Conservation (phyloP, 2,329 filamentous ascomycete genomes). For the Fusarium tupiense region DNA sequence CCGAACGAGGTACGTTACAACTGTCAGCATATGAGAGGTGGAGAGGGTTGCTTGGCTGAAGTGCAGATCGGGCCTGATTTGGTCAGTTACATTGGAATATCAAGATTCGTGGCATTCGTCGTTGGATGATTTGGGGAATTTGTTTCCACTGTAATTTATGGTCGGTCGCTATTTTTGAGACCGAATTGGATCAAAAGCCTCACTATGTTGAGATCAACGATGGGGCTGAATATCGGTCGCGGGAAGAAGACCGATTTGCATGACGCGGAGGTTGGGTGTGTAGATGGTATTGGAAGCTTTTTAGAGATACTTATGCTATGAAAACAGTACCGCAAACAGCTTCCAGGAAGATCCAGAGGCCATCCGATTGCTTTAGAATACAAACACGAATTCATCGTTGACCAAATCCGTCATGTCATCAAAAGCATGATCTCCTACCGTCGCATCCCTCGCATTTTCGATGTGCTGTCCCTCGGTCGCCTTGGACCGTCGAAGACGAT, state of each 20-base stretch:
- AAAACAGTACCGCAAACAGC: not conserved
- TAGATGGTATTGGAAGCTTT: accelerated
- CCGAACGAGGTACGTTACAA: constrained; percentile 5
- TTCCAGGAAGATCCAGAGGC: accelerated
- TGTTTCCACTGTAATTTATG: constrained; percentile 3
- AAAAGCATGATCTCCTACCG: constrained; percentile 18
- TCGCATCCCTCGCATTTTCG: not conserved
- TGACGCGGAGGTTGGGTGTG: not conserved
- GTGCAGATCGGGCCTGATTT: constrained; percentile 18
- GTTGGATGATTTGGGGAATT: not conserved
- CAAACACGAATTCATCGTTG: constrained; percentile 36
- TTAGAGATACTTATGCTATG: too few species aligned
- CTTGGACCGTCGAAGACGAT: constrained; percentile 50
- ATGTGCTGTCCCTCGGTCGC: not conserved
- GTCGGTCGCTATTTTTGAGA: not conserved
- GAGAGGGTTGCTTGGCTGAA: constrained; percentile 13
- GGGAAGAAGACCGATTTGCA: not conserved
- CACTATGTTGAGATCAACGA: not conserved
- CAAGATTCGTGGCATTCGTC: constrained; percentile 1
- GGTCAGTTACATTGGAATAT: constrained; percentile 5
- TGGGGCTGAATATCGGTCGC: not conserved
- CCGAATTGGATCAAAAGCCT: not conserved
- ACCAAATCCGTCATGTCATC: constrained; percentile 35
- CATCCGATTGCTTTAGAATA: constrained; percentile 1
- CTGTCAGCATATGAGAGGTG: constrained; percentile 22